These are phyloP conservation scores for Clitocybe nebularis DNA, from an alignment of 1,284 basidiomycete genomes.

Conservation along the genomic window DNA sequence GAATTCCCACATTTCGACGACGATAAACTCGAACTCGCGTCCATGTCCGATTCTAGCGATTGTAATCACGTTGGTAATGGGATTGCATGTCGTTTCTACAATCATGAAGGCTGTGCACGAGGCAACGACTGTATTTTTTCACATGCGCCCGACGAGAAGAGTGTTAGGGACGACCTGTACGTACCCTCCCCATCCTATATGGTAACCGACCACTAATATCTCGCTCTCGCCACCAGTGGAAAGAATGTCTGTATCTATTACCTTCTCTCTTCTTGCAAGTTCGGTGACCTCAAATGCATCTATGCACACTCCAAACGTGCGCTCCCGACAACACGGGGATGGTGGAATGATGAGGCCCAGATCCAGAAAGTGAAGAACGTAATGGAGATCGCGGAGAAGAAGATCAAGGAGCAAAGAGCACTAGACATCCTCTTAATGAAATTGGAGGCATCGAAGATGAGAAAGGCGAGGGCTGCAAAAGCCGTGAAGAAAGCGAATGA, in stretches of 20 bases:
- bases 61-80: constrained; percentile 45
- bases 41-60: constrained; percentile 43
- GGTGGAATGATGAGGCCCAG: constrained; percentile 29
- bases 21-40: constrained; percentile 28
- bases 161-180: constrained; percentile 47
- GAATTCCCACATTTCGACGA: constrained; percentile 32
- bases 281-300: constrained; percentile 30
- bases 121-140: constrained; percentile 38
- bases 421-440: constrained; percentile 20
- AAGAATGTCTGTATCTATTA: constrained; percentile 37
- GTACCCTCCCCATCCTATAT: constrained; percentile 18
- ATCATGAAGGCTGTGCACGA: constrained; percentile 41
- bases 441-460: constrained; percentile 9
- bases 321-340: constrained; percentile 24
- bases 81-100: constrained; percentile 49
- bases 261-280: constrained; percentile 33
- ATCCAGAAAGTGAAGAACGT: constrained; percentile 26
- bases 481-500: no score
- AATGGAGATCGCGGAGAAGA: constrained; percentile 29
- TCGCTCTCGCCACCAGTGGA: constrained; percentile 24
- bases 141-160: constrained; percentile 49
- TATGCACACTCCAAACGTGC: constrained; percentile 31
- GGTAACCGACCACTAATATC: no score
- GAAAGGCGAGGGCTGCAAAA: constrained; percentile 4
- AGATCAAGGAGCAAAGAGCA: constrained; percentile 24